A percentile compares a stretch with the other conserved stretches of the same genome.
Evolutionary conservation across 2,329 filamentous ascomycete genomes (phyloP).

Genomic region (Rosellinia necatrix): DNA sequence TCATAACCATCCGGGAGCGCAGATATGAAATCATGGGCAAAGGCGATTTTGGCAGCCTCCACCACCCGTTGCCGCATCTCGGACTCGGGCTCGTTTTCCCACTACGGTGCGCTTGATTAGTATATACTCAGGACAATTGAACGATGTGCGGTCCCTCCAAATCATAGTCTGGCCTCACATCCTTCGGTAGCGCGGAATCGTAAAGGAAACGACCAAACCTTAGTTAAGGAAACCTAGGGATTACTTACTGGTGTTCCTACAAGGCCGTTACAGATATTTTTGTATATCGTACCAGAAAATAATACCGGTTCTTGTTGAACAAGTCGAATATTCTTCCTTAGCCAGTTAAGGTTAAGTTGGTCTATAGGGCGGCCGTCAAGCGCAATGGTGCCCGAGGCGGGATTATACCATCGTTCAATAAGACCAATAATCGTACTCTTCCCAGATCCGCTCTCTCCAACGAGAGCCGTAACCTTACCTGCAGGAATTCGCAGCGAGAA

Average conservation of each 20-base stretch:
- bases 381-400: neutral
- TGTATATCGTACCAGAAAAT: neutral
- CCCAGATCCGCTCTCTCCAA: too few species aligned
- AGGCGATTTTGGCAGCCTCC: conserved; percentile 64
- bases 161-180: too few species aligned
- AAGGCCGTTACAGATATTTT: neutral
- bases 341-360: neutral
- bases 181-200: too few species aligned
- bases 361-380: neutral
- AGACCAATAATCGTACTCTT: too few species aligned
- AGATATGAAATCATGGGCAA: conserved; percentile 68
- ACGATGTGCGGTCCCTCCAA: too few species aligned
- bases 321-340: neutral
- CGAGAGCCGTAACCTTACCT: too few species aligned
- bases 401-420: too few species aligned
- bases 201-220: too few species aligned
- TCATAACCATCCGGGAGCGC: conserved; percentile 63
- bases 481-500: too few species aligned
- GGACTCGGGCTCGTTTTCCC: neutral
- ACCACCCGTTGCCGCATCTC: conserved; percentile 57
- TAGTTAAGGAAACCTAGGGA: too few species aligned
- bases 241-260: neutral
- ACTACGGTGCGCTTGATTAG: too few species aligned
- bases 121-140: neutral
- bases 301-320: neutral